phyloP scores from a whole-genome alignment of 2,329 filamentous ascomycete species.

The Ophiocordyceps polyrhachis-furcata region DNA sequence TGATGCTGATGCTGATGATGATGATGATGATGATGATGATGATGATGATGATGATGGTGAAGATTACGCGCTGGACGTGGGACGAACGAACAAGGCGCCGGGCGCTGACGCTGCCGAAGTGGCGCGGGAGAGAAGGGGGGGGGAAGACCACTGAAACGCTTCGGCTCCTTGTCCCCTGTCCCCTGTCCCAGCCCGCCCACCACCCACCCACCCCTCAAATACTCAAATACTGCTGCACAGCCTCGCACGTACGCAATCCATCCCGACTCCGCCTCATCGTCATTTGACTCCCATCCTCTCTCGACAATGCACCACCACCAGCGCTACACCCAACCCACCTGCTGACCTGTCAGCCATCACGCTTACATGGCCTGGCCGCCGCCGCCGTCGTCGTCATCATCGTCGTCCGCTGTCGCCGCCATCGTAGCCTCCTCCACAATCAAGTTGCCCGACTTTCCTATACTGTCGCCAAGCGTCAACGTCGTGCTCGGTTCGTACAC shows the following conservation, averaged over 20 bases:
- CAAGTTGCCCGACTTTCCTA: slow-evolving; percentile 71
- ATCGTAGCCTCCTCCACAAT: slow-evolving; percentile 52
- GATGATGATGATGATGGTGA: background rate
- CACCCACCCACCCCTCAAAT: background rate
- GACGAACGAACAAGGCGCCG: background rate
- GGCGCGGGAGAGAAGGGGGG: background rate
- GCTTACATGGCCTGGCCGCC: background rate
- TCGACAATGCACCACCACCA: no score
- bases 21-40: background rate
- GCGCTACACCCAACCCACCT: background rate
- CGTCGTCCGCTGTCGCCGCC: slow-evolving; percentile 15
- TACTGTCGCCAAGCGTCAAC: slow-evolving; percentile 48
- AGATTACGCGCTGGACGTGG: background rate
- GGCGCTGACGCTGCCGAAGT: background rate
- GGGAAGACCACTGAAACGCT: background rate
- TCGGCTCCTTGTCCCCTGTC: background rate
- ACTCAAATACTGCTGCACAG: background rate
- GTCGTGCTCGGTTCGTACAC: slow-evolving; percentile 54
- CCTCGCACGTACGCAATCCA: background rate
- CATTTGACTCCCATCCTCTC: no score
- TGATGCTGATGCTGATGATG: background rate
- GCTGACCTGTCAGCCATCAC: background rate
- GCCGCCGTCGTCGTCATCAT: slow-evolving; percentile 9
- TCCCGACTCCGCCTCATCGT: background rate
- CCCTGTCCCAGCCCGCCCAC: background rate